Evolutionary conservation across 805 yeast species (phyloP), one percentile per base, ranked within the genome.

Genomic region (Teunomyces lycoperdinae): DNA sequence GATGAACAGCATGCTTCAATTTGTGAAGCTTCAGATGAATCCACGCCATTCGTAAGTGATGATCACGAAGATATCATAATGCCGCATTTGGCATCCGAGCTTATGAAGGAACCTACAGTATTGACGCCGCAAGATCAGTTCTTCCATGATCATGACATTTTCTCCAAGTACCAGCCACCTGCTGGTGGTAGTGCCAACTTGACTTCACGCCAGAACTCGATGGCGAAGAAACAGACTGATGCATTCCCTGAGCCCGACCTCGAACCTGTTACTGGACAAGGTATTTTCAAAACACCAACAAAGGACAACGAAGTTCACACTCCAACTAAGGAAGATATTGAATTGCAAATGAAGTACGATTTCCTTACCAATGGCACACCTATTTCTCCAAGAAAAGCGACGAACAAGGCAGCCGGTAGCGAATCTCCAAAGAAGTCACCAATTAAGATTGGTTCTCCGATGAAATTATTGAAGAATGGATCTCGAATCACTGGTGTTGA

Each of bases 371-470:
- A 38, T 7, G 41, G 26, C n/a, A 11, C 17, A n/a, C 54, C 51
- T 51, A 51, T 42, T 43, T 58, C 53, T 14, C 50, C 51, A 20
- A 33, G 42, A 14, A 47, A 46, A 44, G 43, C 30, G 9, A 28
- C 41, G 10, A 38, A 20, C 14, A 26, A 38, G 30, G 17, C 16
- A 5, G 26, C 27, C 6, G 41, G 29, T 7, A 38, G n/a, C 26
- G 41, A 38, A 13, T 46, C 56, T n/a, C 48, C 56, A 36, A 45
- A 43, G 29, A 47, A 52, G 44, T 49, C 60, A 27, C 71, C 73
- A 3, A 71, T 71, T 30, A 71, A 71, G 50, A 67, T 71, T 42
- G 64, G 67, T n/a, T 67, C 73, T 4, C 77, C 77, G 1, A 57
- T 70, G 28, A 64, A 60, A 48, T 48, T 71, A 27, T 61, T 67